Conservation (phyloP, 768 basidiomycete genomes). For the Boletus pseudo-olivaceus region DNA sequence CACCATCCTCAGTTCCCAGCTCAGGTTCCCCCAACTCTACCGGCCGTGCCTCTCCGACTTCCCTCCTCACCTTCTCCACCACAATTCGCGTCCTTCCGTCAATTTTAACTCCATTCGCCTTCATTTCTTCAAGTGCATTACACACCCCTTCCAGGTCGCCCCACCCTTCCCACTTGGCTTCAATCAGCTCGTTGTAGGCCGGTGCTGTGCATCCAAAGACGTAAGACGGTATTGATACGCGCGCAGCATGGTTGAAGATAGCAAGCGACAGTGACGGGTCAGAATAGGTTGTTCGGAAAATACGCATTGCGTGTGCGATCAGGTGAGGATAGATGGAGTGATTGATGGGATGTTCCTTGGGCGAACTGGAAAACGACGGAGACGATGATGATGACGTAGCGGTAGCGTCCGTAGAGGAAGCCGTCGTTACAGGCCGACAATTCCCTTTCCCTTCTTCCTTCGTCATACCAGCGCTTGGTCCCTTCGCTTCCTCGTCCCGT, state of each 20-base stretch:
- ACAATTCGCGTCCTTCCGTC: conserved; percentile 60
- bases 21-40: conserved; percentile 30
- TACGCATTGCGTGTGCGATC: conserved; percentile 71
- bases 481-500: conserved; percentile 46
- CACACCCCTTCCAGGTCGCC: conserved; percentile 76
- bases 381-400: not conserved
- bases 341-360: conserved; percentile 40
- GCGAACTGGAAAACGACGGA: not conserved
- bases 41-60: conserved; percentile 53
- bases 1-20: conserved; percentile 21
- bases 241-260: conserved; percentile 77
- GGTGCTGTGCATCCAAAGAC: conserved; percentile 86
- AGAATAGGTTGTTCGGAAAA: conserved; percentile 72
- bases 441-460: not conserved
- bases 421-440: not conserved
- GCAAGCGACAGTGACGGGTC: conserved; percentile 81
- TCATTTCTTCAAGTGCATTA: conserved; percentile 77
- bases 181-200: conserved; percentile 85
- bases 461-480: conserved; percentile 19
- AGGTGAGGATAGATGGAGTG: conserved; percentile 70
- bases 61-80: conserved; percentile 59
- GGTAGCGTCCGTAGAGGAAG: not conserved
- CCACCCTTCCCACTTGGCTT: conserved; percentile 82
- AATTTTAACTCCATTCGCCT: conserved; percentile 66
- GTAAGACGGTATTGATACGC: conserved; percentile 74